Base-by-base conservation (phyloP, 176 grass and related monocot species). In the Carex myosuroides region DNA sequence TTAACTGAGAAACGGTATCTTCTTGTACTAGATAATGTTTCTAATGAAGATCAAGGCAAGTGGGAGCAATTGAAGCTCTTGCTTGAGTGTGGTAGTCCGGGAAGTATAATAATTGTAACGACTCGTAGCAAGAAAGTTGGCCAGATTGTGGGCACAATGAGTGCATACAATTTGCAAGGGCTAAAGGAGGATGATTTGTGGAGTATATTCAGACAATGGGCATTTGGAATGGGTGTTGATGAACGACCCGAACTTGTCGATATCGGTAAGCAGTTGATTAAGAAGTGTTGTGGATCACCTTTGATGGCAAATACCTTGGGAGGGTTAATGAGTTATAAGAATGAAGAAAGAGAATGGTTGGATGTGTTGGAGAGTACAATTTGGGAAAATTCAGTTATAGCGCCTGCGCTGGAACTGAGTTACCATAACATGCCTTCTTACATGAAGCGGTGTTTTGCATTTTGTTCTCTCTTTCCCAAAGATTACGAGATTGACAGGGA, bases 1-100 rank as follows among this genome's bases (percentile, higher is more conserved):
- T 35, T 80, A 60, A n/a, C 18, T 53, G 64, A 64, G 33, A 73
- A 87, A 44, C 72, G 64, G 18, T 46, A 24, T 17, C 60, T 87
- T 17, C 75, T 87, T 87, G 64, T 87, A 14, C 35, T 87, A n/a
- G 78, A 73, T 53, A 64, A 52, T 87, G 79, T 87, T 4, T 74
- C 29, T 53, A 81, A 72, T 74, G 65, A 74, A 52, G 46, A 18
- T 10, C 16, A 0, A 0, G 41, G 0, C 4, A 16, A 77, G 0
- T 81, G 85, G 79, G 52, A 50, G 41, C 13, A 24, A 12, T 22
- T 82, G 4, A 41, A 33, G 33, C 10, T 3, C n/a, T 30, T 60
- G 16, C 67, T 79, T 14, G 33, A 56, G 2, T 60, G 50, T 14
- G 13, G n/a, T 18, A 5, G 21, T 42, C 22, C 11, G 1, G 29